Percentiles rank a stretch among this genome's conserved stretches.
Conservation (phyloP, 306 rosid species). For the Fagus sylvatica region DNA sequence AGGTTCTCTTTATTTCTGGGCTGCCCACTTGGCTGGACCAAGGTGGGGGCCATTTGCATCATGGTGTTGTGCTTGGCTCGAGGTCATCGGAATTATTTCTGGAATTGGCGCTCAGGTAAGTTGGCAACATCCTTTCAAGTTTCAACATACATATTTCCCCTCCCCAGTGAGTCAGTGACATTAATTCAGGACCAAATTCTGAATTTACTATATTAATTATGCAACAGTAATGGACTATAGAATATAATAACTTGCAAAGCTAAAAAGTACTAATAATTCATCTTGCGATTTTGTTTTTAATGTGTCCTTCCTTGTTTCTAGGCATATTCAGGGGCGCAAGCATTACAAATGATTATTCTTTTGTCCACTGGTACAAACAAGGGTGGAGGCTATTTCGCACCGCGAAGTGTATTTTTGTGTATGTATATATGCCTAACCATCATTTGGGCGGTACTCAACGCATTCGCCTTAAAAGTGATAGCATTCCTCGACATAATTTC, state of each 20-base stretch:
- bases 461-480: slow-evolving; percentile 73
- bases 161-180: no score
- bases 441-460: slow-evolving; percentile 78
- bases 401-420: slow-evolving; percentile 68
- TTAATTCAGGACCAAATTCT: no score
- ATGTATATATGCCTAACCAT: slow-evolving; percentile 70
- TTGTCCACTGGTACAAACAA: slow-evolving; percentile 70
- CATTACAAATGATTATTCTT: slow-evolving; percentile 70
- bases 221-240: no score
- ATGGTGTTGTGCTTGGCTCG: slow-evolving; percentile 57
- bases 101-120: slow-evolving; percentile 84
- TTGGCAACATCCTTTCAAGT: background rate
- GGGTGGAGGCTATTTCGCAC: slow-evolving; percentile 81
- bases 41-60: slow-evolving; percentile 71
- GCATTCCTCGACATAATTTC: slow-evolving; percentile 74
- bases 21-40: slow-evolving; percentile 91
- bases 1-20: slow-evolving; percentile 91
- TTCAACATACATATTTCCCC: no score
- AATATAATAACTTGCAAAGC: no score
- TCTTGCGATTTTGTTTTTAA: background rate
- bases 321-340: slow-evolving; percentile 88
- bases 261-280: no score
- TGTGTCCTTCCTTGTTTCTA: slow-evolving; percentile 20
- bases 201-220: no score
- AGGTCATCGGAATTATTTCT: slow-evolving; percentile 73